Base-by-base conservation (phyloP, 352 stramenopile species). In the Pythium oligandrum region DNA sequence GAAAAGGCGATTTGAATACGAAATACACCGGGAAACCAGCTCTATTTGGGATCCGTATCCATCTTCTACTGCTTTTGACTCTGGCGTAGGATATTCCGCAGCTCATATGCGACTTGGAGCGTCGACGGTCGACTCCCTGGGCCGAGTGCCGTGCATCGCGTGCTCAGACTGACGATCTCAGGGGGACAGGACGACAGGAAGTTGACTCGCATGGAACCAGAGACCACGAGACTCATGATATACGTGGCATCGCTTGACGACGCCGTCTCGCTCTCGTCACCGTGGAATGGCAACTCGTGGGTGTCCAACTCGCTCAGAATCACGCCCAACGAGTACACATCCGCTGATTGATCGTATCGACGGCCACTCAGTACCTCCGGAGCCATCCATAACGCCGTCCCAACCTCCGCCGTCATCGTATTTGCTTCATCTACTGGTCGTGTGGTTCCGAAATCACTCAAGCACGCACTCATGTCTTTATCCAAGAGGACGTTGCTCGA, bases 401-500 rank as follows among this genome's bases (percentile, higher is more conserved):
- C 75, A 8, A 70, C 71, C 8, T 66, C 77, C 11, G 55, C 73
- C 0, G 70, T 88, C 26, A 74, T 70, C 1, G 73, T 86, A 5
- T 75, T 49, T 36, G 82, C 82, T 6, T 57, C 71, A 35, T 73
- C 64, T 46, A 85, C 85, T 51, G 74, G 75, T 35, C 75, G 68
- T 40, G 64, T 77, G 38, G 76, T 70, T 38, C 75, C 69, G 65
- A 83, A 84, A 43, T 86, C 73, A 44, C 65, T 68, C 38, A 42
- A 12, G 7, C 12, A 12, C 7, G 38, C 38, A 42, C 12, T 42
- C 46, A 86, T 31, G 39, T 85, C 78, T 44, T 70, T 65, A 30
- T 78, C 65, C 7, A 96, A 47, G n/a, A 96, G 47, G 11, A 97
- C 73, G 58, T 95, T 97, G 36, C 80, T 81, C 17, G 83, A 89